Base-by-base conservation (phyloP, 192 early-diverging fungal species). In the Diversispora epigaea region DNA sequence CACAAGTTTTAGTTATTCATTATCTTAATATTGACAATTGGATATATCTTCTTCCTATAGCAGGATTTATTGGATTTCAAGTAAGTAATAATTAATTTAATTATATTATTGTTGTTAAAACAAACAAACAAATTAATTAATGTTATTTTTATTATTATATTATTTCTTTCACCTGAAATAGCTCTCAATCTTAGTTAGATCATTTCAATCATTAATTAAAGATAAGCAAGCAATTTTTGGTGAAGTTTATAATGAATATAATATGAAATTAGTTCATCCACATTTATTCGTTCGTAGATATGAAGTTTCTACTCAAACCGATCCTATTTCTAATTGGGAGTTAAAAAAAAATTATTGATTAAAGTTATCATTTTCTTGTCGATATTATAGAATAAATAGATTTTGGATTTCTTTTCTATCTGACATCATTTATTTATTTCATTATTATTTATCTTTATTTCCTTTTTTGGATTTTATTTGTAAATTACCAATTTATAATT, bases 211-310 rank as follows among this genome's bases (percentile, higher is more conserved):
- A 17, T 73, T 85, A 54, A 79, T 85, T 39, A 82, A 86, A 80
- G 89, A 91, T 73, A 88, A 85, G 71, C 87, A 91, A 77, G 78
- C 87, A 12, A 63, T 91, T 68, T 87, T 83, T 71, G 82, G 81
- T 4, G 84, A 88, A 68, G 83, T 89, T 44, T 76, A 84, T 43
- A 77, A 82, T 65, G 89, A 91, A 78, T 91, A 91, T 71, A 86
- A 89, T 74, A 67, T 71, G 61, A 88, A 82, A 52, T 89, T 89
- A 80, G 89, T 91, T 22, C 74, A 91, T 43, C 89, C 89, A 8
- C 79, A 82, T 7, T 78, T 89, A 47, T 89, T 89, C 79, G 86
- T 86, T 4, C 80, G 84, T 15, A 89, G 84, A 65, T 79, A 49
- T 25, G 89, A 91, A 75, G 68, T 79, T n/a, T 76, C 77, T 0